Percentiles rank a stretch among this genome's conserved stretches.
Conservation (phyloP, 805 yeast species). For the Kluyveromyces nonfermentans region DNA sequence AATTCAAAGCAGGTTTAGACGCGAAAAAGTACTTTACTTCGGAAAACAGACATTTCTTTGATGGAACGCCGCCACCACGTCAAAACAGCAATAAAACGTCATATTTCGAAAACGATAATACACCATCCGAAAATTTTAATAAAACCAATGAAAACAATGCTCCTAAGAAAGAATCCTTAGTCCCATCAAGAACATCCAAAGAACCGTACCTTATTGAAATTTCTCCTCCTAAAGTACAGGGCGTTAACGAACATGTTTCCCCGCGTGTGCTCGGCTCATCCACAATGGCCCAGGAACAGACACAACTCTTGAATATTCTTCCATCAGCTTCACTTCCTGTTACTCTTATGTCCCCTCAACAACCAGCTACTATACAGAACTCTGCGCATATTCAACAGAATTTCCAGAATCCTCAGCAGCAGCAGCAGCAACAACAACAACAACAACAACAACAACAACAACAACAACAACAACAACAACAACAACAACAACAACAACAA, state of each 20-base stretch:
- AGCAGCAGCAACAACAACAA: not conserved
- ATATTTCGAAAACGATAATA: not conserved
- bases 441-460: not conserved
- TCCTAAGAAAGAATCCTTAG: not conserved
- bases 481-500: not conserved
- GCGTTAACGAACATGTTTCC: not conserved
- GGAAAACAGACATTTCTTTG: not conserved
- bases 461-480: not conserved
- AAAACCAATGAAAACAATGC: not conserved
- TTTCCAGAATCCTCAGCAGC: not conserved
- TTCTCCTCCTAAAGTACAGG: not conserved
- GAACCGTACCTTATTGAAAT: not conserved
- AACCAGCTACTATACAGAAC: not conserved
- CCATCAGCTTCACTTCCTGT: not conserved
- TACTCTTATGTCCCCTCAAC: not conserved
- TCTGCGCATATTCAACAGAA: not conserved
- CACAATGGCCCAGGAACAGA: not conserved
- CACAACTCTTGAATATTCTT: not conserved
- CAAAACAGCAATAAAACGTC: not conserved
- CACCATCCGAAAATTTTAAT: not conserved
- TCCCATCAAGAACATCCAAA: not conserved
- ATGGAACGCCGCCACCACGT: slow-evolving; percentile 3
- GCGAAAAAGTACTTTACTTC: not conserved
- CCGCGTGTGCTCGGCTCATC: not conserved
- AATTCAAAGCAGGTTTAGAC: slow-evolving; percentile 6